phyloP scores from a whole-genome alignment of 305 asterid species.

The Coffea humblotiana region DNA sequence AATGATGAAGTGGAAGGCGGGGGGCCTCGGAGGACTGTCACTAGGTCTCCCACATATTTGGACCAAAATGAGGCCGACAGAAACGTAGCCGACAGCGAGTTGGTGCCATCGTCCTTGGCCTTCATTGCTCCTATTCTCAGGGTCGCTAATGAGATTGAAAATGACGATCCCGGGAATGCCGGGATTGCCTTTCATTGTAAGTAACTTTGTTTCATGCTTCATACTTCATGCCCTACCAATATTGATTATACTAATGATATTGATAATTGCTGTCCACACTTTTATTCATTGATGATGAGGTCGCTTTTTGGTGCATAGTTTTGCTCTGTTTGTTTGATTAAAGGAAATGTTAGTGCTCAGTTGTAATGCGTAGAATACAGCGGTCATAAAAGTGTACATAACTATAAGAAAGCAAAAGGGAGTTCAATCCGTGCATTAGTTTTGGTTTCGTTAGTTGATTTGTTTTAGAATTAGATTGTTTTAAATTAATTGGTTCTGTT shows the following conservation, averaged over 20 bases:
- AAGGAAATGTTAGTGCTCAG: not conserved
- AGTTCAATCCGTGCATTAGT: no score
- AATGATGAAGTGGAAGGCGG: conserved; percentile 28
- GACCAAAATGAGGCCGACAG: conserved; percentile 58
- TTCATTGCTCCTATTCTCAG: conserved; percentile 88
- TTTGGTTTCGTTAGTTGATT: not conserved
- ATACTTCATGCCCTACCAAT: no score
- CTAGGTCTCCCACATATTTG: conserved; percentile 63
- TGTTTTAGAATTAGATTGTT: not conserved
- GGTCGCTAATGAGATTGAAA: conserved; percentile 88
- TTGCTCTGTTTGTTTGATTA: not conserved
- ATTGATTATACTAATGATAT: no score
- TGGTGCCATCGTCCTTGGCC: conserved; percentile 91
- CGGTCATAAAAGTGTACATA: no score
- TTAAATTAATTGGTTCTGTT: not conserved
- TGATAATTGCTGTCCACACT: not conserved
- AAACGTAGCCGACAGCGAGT: conserved; percentile 77
- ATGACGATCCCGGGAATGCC: conserved; percentile 62
- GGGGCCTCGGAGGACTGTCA: conserved; percentile 61
- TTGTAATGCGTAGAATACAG: no score
- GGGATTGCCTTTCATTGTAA: conserved; percentile 90
- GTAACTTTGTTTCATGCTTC: conserved; percentile 8
- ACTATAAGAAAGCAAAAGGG: no score
- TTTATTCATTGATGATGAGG: no score
- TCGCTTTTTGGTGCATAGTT: not conserved